These are phyloP conservation scores for Linum trigynum DNA, from an alignment of 345 rosid species.

Conservation along the genomic window DNA sequence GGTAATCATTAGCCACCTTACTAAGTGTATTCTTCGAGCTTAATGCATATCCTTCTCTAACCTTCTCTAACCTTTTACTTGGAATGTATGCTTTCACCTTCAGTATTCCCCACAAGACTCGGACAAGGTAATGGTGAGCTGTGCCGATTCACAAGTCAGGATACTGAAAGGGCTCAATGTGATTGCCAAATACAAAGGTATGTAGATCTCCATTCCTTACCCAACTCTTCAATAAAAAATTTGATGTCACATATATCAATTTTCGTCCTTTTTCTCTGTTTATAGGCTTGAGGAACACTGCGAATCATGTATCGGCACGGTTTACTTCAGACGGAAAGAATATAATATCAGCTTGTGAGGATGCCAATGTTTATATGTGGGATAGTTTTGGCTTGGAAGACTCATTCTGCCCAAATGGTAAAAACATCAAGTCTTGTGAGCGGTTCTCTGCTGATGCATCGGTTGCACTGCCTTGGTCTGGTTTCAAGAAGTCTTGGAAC, in stretches of 20 bases:
- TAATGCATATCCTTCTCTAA: background rate
- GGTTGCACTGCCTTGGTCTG: conserved; percentile 76
- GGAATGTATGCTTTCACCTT: background rate
- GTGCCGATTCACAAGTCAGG: conserved; percentile 80
- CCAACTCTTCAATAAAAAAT: background rate
- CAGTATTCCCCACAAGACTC: conserved; percentile 69
- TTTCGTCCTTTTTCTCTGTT: background rate
- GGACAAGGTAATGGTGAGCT: conserved; percentile 72
- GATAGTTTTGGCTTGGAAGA: conserved; percentile 35
- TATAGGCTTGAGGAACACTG: conserved; percentile 43
- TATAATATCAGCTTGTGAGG: conserved; percentile 73
- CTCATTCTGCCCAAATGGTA: conserved; percentile 24
- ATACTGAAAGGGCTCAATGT: conserved; percentile 63
- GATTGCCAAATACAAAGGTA: conserved; percentile 72
- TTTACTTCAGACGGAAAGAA: conserved; percentile 74
- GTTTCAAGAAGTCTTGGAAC: conserved; percentile 27
- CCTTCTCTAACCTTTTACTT: conserved; percentile 2
- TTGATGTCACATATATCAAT: background rate
- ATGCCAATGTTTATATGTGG: conserved; percentile 74
- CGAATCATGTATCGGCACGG: conserved; percentile 56
- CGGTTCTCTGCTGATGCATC: conserved; percentile 67
- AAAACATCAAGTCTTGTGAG: conserved; percentile 54
- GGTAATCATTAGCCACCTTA: conserved; percentile 30
- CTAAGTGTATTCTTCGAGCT: conserved; percentile 2
- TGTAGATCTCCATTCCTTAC: conserved; percentile 4